phyloP scores from a whole-genome alignment of 2,329 filamentous ascomycete species.

The Gaeumannomyces sp. region DNA sequence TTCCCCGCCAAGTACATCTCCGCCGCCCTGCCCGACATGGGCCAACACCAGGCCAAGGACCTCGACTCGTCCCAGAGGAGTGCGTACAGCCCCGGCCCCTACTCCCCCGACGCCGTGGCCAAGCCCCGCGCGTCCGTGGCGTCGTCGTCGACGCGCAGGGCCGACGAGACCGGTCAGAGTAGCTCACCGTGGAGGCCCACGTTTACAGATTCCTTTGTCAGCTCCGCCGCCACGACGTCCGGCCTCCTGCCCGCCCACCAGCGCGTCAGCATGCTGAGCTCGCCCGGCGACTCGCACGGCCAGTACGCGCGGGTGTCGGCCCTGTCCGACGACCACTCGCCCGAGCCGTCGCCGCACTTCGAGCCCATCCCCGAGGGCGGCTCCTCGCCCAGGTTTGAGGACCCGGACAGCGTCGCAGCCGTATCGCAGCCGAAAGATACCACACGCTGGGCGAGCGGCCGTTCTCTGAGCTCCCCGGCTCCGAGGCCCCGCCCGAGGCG shows the following conservation, averaged over 20 bases:
- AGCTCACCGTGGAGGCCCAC: background rate
- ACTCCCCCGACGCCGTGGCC: background rate
- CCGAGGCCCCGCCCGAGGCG: background rate
- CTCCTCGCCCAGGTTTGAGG: background rate
- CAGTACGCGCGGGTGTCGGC: constrained; percentile 4
- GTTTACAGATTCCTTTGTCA: background rate
- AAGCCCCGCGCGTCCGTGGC: background rate
- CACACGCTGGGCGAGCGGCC: background rate
- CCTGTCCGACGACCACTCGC: background rate
- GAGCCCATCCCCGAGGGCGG: background rate
- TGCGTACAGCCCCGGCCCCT: background rate
- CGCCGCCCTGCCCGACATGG: constrained; percentile 9
- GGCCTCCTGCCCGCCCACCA: background rate
- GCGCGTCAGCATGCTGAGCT: background rate
- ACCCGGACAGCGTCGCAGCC: background rate
- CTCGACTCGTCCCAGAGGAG: background rate
- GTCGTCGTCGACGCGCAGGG: background rate
- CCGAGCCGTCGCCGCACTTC: constrained; percentile 7
- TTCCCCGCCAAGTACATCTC: constrained; percentile 1
- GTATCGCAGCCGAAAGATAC: background rate
- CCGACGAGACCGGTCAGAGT: background rate
- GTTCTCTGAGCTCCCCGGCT: background rate
- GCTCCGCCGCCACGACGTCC: background rate
- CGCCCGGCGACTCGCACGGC: background rate
- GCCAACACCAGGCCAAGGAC: background rate